Conservation (phyloP, 1,284 basidiomycete genomes). For the Cerrena zonata region DNA sequence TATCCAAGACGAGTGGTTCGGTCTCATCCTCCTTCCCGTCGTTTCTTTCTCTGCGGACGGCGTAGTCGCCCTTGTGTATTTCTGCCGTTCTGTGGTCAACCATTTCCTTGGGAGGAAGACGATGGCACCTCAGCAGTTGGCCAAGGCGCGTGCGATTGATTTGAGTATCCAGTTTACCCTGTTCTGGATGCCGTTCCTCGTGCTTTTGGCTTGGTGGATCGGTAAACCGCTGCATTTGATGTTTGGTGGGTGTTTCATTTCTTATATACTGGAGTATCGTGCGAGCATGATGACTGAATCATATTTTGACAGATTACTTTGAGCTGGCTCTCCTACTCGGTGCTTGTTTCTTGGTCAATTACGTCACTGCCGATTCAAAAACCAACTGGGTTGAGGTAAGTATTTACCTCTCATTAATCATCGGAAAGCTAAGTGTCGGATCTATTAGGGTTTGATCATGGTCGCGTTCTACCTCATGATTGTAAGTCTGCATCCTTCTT, state of each 20-base stretch:
- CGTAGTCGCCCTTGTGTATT: conserved; percentile 48
- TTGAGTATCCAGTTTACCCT: conserved; percentile 39
- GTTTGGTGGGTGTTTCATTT: conserved; percentile 31
- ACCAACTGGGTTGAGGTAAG: conserved; percentile 55
- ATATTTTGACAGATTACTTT: conserved; percentile 36
- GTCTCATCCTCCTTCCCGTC: conserved; percentile 60
- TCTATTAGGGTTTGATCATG: conserved; percentile 47
- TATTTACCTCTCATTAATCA: not conserved
- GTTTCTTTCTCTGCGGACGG: conserved; percentile 68
- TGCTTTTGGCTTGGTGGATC: conserved; percentile 34
- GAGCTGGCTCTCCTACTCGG: conserved; percentile 57
- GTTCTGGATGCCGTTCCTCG: conserved; percentile 37
- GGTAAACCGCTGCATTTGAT: conserved; percentile 30
- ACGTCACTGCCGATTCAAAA: conserved; percentile 63
- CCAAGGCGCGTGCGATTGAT: conserved; percentile 35
- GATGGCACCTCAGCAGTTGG: conserved; percentile 27
- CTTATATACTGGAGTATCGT: not conserved
- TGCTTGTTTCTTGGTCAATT: conserved; percentile 65
- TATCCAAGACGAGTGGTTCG: conserved; percentile 62
- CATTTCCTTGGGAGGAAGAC: conserved; percentile 15
- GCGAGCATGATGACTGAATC: not conserved
- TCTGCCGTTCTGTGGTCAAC: conserved; percentile 29
- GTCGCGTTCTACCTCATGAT: conserved; percentile 56
- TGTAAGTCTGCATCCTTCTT: conserved; percentile 25
- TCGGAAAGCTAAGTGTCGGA: no score